These are phyloP conservation scores for Talaromyces sp. DNA, from an alignment of 2,329 filamentous ascomycete genomes.

Conservation along the genomic window DNA sequence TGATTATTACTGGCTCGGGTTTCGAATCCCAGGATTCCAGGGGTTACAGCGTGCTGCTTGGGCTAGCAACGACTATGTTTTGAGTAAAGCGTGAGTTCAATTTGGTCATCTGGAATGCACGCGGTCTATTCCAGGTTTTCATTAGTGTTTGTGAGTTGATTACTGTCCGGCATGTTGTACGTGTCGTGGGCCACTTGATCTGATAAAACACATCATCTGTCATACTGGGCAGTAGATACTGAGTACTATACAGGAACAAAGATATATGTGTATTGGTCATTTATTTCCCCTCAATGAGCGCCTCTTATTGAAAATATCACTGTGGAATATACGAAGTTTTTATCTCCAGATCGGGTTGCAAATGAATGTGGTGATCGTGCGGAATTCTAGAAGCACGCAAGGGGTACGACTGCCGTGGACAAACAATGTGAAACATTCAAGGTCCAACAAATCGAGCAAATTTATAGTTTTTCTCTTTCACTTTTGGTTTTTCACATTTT, in stretches of 20 bases:
- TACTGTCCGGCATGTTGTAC: not conserved
- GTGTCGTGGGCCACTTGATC: not conserved
- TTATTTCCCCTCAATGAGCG: too few relatives aligned
- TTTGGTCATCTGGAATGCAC: not conserved
- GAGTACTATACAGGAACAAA: too few relatives aligned
- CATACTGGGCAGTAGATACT: not conserved
- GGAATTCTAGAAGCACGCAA: not conserved
- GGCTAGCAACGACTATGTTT: not conserved
- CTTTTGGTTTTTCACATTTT: too few relatives aligned
- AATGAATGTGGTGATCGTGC: not conserved
- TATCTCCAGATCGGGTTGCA: not conserved
- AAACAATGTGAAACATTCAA: not conserved
- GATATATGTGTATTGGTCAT: too few relatives aligned
- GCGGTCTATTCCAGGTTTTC: not conserved
- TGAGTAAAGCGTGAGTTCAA: not conserved
- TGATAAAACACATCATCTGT: not conserved
- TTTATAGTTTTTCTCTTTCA: too few relatives aligned
- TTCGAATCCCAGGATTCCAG: constrained; percentile 2
- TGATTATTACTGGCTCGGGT: constrained; percentile 1
- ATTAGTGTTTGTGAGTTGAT: not conserved
- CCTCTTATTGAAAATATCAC: too few relatives aligned
- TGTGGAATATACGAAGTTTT: not conserved
- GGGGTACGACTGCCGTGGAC: not conserved
- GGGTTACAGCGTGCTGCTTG: not conserved
- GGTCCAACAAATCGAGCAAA: not conserved